Evolutionary conservation across 202 grass and related monocot species (phyloP), one percentile per base, ranked within the genome.

Genomic region (Elaeis oleifera): DNA sequence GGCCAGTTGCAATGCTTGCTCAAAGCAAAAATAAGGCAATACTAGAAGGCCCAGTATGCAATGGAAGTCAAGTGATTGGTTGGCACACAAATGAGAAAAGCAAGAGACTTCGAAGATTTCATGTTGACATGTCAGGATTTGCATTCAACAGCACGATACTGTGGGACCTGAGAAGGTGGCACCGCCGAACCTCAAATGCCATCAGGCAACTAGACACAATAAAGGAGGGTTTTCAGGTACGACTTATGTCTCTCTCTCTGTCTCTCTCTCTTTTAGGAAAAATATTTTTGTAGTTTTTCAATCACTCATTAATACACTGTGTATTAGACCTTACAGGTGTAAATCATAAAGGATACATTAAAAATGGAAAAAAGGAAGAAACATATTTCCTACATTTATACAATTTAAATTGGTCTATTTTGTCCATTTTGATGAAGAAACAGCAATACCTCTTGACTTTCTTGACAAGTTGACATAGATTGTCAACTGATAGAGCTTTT

Each of bases 81-180:
- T 99, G 94, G 94, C 85, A 99, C 51, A 84, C 88, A 56, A 82
- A 75, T 51, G 80, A 84, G 19, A 84, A 84, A 70, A 78, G 48
- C 66, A 99, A 75, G 82, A 94, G 78, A 56, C 74, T 84, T 39
- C 81, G 71, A 21, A 99, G 88, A 80, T 99, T 99, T 84, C 94
- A 99, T 87, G 78, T 99, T 63, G 72, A 87, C 23, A 87, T 92
- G 82, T 89, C 88, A 2, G 94, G 94, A 63, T 99, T 99, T 53
- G 94, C 94, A 23, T 99, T 99, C 85, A 99, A 99, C 21, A 92
- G 88, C 68, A 94, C 88, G 52, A 94, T 99, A 75, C 79, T 99
- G 57, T 99, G 94, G 94, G 94, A 99, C 52, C 70, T 77, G 57
- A 90, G 63, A 6, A 82, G 76, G 20, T 82, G 94, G 65, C 79